These are phyloP conservation scores for Phytomonas francai DNA, from an alignment of 208 protist genomes.

Conservation along the genomic window DNA sequence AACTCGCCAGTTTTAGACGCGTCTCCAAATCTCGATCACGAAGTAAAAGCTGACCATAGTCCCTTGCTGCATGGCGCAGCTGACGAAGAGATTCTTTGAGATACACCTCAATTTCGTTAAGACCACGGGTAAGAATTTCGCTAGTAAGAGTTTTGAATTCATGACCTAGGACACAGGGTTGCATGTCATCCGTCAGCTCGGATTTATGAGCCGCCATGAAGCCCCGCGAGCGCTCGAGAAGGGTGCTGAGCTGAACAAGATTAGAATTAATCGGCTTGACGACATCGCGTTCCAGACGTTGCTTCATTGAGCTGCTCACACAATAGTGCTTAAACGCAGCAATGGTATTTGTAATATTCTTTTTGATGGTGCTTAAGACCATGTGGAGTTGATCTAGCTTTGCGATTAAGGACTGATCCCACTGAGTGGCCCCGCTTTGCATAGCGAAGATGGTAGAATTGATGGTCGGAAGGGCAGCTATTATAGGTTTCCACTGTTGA, in stretches of 20 bases:
- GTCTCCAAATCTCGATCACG: conserved; percentile 46
- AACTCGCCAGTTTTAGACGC: conserved; percentile 37
- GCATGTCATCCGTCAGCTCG: conserved; percentile 17
- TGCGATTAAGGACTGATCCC: conserved; percentile 13
- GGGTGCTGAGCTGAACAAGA: conserved; percentile 16
- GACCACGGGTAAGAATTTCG: neutral
- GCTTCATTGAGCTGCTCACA: conserved; percentile 47
- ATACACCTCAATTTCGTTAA: conserved; percentile 54
- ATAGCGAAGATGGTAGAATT: conserved; percentile 38
- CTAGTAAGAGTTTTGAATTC: conserved; percentile 2
- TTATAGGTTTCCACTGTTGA: conserved; percentile 29
- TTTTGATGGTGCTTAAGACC: conserved; percentile 16
- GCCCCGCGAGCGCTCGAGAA: conserved; percentile 20
- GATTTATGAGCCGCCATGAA: conserved; percentile 22
- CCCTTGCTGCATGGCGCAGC: conserved; percentile 22
- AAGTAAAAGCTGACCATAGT: conserved; percentile 16
- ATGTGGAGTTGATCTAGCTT: conserved; percentile 18
- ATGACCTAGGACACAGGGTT: conserved; percentile 25
- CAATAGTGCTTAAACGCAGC: conserved; percentile 18
- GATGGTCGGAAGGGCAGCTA: conserved; percentile 18
- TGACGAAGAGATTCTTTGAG: conserved; percentile 61
- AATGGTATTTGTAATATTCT: conserved; percentile 21
- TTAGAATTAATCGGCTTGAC: conserved; percentile 27
- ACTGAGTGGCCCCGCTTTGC: conserved; percentile 38
- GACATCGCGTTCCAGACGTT: conserved; percentile 31